Base-by-base conservation (phyloP, 805 yeast genomes). In the Candida maris region DNA sequence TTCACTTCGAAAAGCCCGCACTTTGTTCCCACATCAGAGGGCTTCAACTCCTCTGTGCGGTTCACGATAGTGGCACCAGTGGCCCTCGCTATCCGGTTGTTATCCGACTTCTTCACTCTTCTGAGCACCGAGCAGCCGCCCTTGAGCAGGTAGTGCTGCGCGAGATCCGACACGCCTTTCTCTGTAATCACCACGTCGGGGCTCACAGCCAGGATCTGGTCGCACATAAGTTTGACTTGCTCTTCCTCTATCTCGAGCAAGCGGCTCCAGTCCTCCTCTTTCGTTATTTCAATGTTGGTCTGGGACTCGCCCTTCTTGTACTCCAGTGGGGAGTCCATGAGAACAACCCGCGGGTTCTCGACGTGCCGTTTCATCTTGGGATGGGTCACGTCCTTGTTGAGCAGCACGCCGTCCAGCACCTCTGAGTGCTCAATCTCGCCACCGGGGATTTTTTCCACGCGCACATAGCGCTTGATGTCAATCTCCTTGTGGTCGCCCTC, bases 251-350 rank as follows among this genome's bases (percentile, higher is more conserved):
- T 91, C 67, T 91, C 88, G 54, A 93, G 70, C 45, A 93, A 78
- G 63, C 97, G 79, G 60, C 81, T 82, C 97, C 97, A 93, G 67
- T 93, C 98, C 45, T 80, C 85, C 64, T 91, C 97, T 55, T 87
- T 87, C 29, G 96, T 83, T 62, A 93, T 89, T 68, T 93, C 99
- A 50, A 93, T 86, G 65, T 93, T 91, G 36, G 97, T 93, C 64
- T 93, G 98, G 3, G 97, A 88, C 68, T 93, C 99, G 48, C 98
- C 99, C 73, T 93, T 93, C 70, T 93, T 93, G 69, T 93, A 93
- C 67, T 93, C 99, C 52, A 93, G 72, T 9, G 99, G 97, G 65
- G 97, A 89, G 66, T 93, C 99, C 51, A 93, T 73, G 49, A 93
- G 72, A 14, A 93, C 75, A 37, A 93, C 77, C 46, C 91, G 77